Base-by-base conservation (phyloP, 2,329 filamentous ascomycete species). In the Conoideocrella luteorostrata region DNA sequence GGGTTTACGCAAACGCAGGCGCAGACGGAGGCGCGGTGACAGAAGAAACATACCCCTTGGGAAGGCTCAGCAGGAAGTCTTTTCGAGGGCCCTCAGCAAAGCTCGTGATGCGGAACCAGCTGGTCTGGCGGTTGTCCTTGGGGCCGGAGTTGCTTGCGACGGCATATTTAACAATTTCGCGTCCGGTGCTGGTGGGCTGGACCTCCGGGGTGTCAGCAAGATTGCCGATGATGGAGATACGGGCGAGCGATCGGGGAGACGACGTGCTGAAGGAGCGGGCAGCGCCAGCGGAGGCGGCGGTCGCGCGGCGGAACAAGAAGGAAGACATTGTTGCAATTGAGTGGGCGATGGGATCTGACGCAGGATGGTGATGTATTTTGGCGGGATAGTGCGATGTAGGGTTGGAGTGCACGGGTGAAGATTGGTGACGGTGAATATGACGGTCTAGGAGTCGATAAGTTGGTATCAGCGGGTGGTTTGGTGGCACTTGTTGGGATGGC, bases 161-260 rank as follows among this genome's bases (percentile, higher is more conserved):
- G 4, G 80, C 70, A 63, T 95, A 97, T 56, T 77, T 79, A 58
- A 97, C 61, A 46, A 95, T 58, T 51, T 94, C 86, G 50, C 75
- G 75, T 46, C 88, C 88, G 41, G 71, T 82, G 56, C 78, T 76
- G 38, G 86, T 87, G 47, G 80, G 65, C 29, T 77, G 73, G 52
- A 89, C 58, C 72, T 96, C 90, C 46, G 93, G 91, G 42, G 80
- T 76, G 56, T 81, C 78, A 48, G 78, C 88, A 41, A 98, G 80
- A 65, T 89, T 85, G 60, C 93, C 93, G 55, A 96, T 77, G 65
- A 98, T 73, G 58, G 82, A 85, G 72, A 98, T 85, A 66, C 83
- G 85, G 54, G 93, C 87, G 53, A 93, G 59, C 50, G 75, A 68
- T 50, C 78, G 75, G 39, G 77, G 65, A 32, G 80, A 69, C 35